Percentiles rank a stretch among this genome's conserved stretches.
These are phyloP conservation scores for Bidens hawaiensis DNA, from an alignment of 140 eudicot genomes.

Conservation along the genomic window DNA sequence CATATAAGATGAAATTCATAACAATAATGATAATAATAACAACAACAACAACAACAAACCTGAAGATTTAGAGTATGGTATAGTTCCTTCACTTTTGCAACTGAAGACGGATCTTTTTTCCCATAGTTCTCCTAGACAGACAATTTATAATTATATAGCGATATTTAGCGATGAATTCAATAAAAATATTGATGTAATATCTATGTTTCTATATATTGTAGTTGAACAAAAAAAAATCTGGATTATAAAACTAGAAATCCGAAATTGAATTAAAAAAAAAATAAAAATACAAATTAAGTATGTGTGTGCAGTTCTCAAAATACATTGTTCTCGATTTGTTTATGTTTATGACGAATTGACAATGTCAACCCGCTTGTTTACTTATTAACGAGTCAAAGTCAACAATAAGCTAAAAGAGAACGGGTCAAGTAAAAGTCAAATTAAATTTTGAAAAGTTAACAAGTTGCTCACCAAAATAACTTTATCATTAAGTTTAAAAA, in stretches of 20 bases:
- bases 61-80: constrained; percentile 66
- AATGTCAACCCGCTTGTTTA: background rate
- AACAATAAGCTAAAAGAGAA: background rate
- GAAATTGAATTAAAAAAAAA: too few species aligned
- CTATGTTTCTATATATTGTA: too few species aligned
- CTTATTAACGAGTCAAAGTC: background rate
- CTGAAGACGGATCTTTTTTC: constrained; percentile 62
- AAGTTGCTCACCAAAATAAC: background rate
- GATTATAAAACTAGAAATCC: too few species aligned
- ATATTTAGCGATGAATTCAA: background rate
- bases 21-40: background rate
- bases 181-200: too few species aligned
- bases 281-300: too few species aligned
- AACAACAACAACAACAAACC: constrained; percentile 36
- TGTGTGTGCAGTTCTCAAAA: background rate
- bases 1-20: background rate
- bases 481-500: background rate
- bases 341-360: background rate
- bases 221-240: too few species aligned
- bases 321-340: background rate
- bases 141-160: background rate
- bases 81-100: constrained; percentile 75
- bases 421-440: background rate
- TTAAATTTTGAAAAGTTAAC: background rate
- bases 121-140: constrained; percentile 76